Evolutionary conservation across 805 yeast genomes (phyloP), one percentile per base, ranked within the genome.

Genomic region (Yamadazyma insecticola): DNA sequence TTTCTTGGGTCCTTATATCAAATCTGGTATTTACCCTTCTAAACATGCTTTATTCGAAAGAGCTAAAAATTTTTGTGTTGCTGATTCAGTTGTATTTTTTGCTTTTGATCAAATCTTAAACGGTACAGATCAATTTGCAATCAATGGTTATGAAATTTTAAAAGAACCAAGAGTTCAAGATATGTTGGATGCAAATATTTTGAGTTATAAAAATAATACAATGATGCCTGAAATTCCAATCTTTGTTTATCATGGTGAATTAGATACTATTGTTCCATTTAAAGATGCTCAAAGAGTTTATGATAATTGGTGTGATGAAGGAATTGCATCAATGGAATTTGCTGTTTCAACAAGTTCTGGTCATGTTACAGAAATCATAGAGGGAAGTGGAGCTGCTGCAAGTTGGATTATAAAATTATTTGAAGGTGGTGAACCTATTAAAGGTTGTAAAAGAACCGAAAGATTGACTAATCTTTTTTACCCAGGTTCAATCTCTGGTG

Each of bases 361-460:
- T 1, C 65, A 58, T 30, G 30, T 46, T 15, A 32, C 48, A 9
- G 61, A 51, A 25, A 24, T 35, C 6, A 21, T 42, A 9, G 37
- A 37, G 16, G 52, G 53, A 9, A 29, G 37, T 7, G 49, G 48
- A 2, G 53, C 53, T 4, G 55, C 48, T 9, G 34, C 45, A 16
- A 34, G 40, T 2, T 50, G 53, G 55, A 32, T 48, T 1, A 29
- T 33, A 7, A 33, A 43, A 3, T 29, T 30, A 6, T 27, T 56
- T 57, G 28, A 51, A 47, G 27, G 64, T 59, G 16, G 70, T 60
- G 37, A 74, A 63, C 47, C 72, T 61, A 39, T 58, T 60, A 15
- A 67, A 60, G 49, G 75, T 63, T 26, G 74, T 60, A 40, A 64
- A 70, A 70, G 59, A 61, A 45, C 76, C 72, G 80, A 57, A 60